Evolutionary conservation across 1,284 basidiomycete species (phyloP).

Genomic region (Pisolithus thermaeus): DNA sequence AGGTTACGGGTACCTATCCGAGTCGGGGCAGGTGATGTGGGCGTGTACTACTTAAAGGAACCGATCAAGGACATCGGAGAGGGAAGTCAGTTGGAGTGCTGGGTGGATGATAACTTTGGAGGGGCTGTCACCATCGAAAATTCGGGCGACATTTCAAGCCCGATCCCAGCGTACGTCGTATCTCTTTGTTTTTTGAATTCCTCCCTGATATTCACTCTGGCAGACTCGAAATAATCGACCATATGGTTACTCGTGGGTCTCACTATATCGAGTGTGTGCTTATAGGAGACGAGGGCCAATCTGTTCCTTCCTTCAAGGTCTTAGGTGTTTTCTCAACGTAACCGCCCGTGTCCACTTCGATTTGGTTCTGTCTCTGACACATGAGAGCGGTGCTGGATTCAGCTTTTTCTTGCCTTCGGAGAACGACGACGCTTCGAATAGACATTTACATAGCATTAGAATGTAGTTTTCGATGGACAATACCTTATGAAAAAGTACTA

Average conservation of each 20-base stretch:
- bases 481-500: too few species aligned
- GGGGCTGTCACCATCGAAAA: constrained; percentile 63
- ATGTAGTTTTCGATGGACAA: too few species aligned
- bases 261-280: constrained; percentile 85
- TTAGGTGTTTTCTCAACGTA: constrained; percentile 77
- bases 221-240: constrained; percentile 76
- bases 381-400: too few species aligned
- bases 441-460: background rate
- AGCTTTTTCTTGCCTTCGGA: too few species aligned
- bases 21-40: constrained; percentile 73
- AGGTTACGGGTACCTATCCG: constrained; percentile 71
- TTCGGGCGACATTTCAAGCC: constrained; percentile 44
- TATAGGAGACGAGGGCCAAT: constrained; percentile 72
- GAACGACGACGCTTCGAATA: background rate
- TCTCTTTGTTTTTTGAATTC: constrained; percentile 1
- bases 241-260: constrained; percentile 65
- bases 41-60: constrained; percentile 71
- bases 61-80: constrained; percentile 46
- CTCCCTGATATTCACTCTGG: constrained; percentile 4
- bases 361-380: background rate
- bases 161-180: constrained; percentile 50
- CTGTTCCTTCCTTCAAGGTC: constrained; percentile 75
- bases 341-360: background rate
- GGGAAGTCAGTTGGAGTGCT: constrained; percentile 70
- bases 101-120: constrained; percentile 77